Base-by-base conservation (phyloP, 2,329 filamentous ascomycete genomes). In the Aureobasidium sp. region DNA sequence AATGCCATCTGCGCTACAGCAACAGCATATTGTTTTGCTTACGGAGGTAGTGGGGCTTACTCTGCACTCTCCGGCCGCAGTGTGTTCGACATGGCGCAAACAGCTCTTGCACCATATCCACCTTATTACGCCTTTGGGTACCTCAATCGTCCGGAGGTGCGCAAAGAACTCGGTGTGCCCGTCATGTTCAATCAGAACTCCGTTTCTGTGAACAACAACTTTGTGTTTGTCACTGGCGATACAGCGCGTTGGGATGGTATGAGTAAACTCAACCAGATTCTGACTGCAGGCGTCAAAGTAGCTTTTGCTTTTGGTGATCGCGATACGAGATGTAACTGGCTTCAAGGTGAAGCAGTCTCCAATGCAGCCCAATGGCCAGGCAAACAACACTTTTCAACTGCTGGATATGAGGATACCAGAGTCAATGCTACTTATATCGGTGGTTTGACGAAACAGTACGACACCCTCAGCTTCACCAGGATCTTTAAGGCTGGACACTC, bases 231-330 rank as follows among this genome's bases (percentile, higher is more conserved):
- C 66, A 70, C 68, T 81, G 84, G 84, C 31, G 84, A 86, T 67
- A 71, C 79, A 25, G 75, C 78, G 60, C 76, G 81, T n/a, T 77
- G 72, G 15, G 75, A 74, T 2, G 76, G 78, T 45, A 64, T 82
- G 75, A 4, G 78, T 80, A 36, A 36, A 51, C 67, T 84, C 16
- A 76, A 76, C 7, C 74, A 75, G 15, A 71, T 85, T n/a, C 74
- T 85, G 16, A 71, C 72, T 31, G 72, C 77, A 6, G 79, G 80
- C 36, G 73, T 85, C 55, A 80, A 88, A 25, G 86, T 95, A 27
- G 89, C 90, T 8, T 80, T 96, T 66, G 85, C 94, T 62, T 93
- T 95, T 74, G 88, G 88, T 13, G 88, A 90, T 69, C 82, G 85
- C 31, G 87, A 88, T 70, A 23, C 77, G 1, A 42, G 53, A 18